Evolutionary conservation across 1,284 basidiomycete genomes (phyloP).

Genomic region (Malassezia vespertilionis): DNA sequence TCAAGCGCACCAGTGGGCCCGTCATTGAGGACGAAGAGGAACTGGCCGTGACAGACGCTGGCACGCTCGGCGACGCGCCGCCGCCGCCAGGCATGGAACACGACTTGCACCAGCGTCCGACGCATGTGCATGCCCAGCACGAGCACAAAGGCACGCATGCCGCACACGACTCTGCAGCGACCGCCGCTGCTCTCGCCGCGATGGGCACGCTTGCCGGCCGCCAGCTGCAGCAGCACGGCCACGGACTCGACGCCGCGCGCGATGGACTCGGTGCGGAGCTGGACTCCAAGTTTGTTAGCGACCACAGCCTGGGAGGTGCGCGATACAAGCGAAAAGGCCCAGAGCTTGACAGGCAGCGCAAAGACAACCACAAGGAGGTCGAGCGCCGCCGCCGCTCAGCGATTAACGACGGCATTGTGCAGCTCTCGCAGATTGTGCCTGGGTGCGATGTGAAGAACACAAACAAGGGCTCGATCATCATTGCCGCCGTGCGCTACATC

Average conservation of each 20-base stretch:
- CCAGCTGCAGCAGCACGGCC: slow-evolving; percentile 14
- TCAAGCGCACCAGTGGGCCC: slow-evolving; percentile 26
- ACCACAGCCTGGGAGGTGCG: slow-evolving; percentile 10
- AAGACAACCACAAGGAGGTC: slow-evolving; percentile 65
- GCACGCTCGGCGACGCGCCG: slow-evolving; percentile 18
- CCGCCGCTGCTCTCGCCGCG: slow-evolving; percentile 33
- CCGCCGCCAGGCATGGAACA: slow-evolving; percentile 23
- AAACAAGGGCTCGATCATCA: slow-evolving; percentile 72
- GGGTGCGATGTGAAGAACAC: slow-evolving; percentile 62
- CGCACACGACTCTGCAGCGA: slow-evolving; percentile 25
- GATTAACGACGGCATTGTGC: slow-evolving; percentile 90
- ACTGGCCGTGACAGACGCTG: slow-evolving; percentile 1
- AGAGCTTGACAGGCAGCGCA: slow-evolving; percentile 35
- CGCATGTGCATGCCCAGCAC: slow-evolving; percentile 10
- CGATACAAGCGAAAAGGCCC: slow-evolving; percentile 24
- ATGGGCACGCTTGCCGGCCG: slow-evolving; percentile 30
- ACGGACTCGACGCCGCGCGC: slow-evolving; percentile 7
- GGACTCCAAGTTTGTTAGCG: slow-evolving; percentile 21
- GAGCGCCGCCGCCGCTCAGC: slow-evolving; percentile 83
- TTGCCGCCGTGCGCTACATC: slow-evolving; percentile 74
- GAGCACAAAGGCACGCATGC: slow-evolving; percentile 12
- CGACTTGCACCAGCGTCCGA: slow-evolving; percentile 7
- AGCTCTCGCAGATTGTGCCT: slow-evolving; percentile 76
- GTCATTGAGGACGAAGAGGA: slow-evolving; percentile 14
- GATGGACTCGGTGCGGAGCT: slow-evolving; percentile 18